phyloP scores from a whole-genome alignment of 306 rosid species.

The Prinsepia uniflora region DNA sequence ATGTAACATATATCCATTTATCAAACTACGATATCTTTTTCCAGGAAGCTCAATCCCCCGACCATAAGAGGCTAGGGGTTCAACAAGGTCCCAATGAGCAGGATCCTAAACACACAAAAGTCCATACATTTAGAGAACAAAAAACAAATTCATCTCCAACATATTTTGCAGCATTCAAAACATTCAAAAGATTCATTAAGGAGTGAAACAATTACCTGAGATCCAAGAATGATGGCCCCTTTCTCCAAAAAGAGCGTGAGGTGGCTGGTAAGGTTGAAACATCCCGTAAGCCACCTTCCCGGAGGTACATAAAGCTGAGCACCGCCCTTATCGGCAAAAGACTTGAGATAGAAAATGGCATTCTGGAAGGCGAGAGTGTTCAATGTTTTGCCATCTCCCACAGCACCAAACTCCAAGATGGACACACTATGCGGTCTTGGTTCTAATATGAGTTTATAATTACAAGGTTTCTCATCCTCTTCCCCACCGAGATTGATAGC shows the following conservation, averaged over 20 bases:
- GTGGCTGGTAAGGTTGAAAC: slow-evolving; percentile 92
- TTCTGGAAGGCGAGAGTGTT: slow-evolving; percentile 94
- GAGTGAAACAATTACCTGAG: slow-evolving; percentile 68
- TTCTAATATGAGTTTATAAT: slow-evolving; percentile 35
- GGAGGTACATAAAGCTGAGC: slow-evolving; percentile 95
- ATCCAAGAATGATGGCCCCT: slow-evolving; percentile 83
- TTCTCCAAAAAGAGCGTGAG: slow-evolving; percentile 93
- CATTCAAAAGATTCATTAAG: not conserved
- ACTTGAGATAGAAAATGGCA: slow-evolving; percentile 92
- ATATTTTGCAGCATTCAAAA: not conserved
- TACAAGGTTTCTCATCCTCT: slow-evolving; percentile 51
- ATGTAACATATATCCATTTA: slow-evolving; percentile 68
- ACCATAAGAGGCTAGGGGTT: slow-evolving; percentile 92
- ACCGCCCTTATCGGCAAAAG: slow-evolving; percentile 96
- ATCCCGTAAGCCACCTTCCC: slow-evolving; percentile 92
- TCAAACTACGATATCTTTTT: slow-evolving; percentile 75
- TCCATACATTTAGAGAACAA: not conserved
- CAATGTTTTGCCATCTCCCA: slow-evolving; percentile 88
- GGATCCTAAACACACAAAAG: slow-evolving; percentile 56
- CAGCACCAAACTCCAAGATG: slow-evolving; percentile 88
- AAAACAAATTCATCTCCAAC: not conserved
- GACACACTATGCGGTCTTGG: slow-evolving; percentile 97
- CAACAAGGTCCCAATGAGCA: slow-evolving; percentile 70
- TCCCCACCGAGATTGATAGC: slow-evolving; percentile 44
- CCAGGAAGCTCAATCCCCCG: slow-evolving; percentile 86